Evolutionary conservation across 1,284 basidiomycete genomes (phyloP).

Genomic region (Neolentinus lepideus): DNA sequence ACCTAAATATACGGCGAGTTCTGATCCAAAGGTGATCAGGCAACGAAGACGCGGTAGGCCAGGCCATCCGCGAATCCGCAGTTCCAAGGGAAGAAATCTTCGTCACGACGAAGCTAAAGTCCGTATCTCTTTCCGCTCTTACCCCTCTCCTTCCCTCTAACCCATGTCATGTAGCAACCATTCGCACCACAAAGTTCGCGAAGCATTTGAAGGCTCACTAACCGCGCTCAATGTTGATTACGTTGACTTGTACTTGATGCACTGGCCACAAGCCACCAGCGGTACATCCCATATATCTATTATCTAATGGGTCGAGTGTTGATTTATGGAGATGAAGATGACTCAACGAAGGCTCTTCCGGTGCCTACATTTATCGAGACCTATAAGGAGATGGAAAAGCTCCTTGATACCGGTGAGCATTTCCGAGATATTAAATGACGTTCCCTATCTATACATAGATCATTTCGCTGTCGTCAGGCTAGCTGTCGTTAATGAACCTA

Average conservation of each 20-base stretch:
- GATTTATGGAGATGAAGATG: constrained; percentile 12
- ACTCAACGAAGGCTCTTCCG: constrained; percentile 16
- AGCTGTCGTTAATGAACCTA: no score
- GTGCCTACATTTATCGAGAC: constrained; percentile 22
- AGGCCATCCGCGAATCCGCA: constrained; percentile 27
- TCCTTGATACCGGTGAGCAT: constrained; percentile 8
- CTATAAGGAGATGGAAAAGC: constrained; percentile 35
- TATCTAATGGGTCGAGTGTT: no score
- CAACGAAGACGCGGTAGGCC: constrained; percentile 29
- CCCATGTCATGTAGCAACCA: no score
- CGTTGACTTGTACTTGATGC: constrained; percentile 30
- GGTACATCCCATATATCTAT: no score
- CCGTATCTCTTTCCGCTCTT: not conserved
- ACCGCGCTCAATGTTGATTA: constrained; percentile 36
- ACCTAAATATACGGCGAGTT: no score
- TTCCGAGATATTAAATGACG: not conserved
- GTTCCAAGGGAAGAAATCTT: constrained; percentile 29
- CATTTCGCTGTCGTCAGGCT: no score
- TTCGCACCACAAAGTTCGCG: not conserved
- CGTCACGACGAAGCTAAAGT: constrained; percentile 20
- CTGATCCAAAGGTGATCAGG: no score
- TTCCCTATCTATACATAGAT: no score
- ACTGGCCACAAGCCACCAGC: constrained; percentile 27
- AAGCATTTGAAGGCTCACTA: constrained; percentile 35
- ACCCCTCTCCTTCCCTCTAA: no score